Evolutionary conservation across 2,329 filamentous ascomycete species (phyloP), one percentile per base, ranked within the genome.

Genomic region (Ophiostoma montium): DNA sequence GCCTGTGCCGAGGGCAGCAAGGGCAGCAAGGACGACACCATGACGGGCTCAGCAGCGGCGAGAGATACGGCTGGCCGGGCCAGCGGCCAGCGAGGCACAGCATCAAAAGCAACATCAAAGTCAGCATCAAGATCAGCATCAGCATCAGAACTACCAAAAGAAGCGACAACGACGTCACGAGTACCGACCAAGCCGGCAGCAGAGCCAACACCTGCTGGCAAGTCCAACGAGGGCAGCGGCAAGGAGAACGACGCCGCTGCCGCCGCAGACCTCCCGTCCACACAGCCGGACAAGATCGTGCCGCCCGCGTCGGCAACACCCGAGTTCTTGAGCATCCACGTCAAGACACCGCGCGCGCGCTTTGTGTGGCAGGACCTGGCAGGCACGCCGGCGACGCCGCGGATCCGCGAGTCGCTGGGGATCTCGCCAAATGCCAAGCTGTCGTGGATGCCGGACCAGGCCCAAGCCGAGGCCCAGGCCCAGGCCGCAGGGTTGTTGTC

Each of bases 361-460:
- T 60, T 80, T 48, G 70, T 72, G 42, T 76, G 79, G 70, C 70
- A 73, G 49, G 77, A 82, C 55, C 64, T 82, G 36, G 68, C 78
- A 54, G 72, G 71, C 51, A 66, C 66, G 48, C 60, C 61, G 21
- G 64, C 67, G 23, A 50, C 50, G 5, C 50, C 54, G 12, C 52
- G 50, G 32, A 58, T 62, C 16, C 61, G 63, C 33, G 69, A 74
- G 46, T 64, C 71, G 12, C 66, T 72, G 13, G 60, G 70, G 15
- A 61, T 65, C 27, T 81, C 78, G 12, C 80, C 80, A 3, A 74
- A 74, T 54, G 79, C 82, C 46, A 71, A 71, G 48, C 67, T 84
- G 23, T 65, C 74, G 27, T 84, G 80, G 80, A 70, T 78, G 54
- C 72, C 70, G 50, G 69, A 67, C 52, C 65, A 69, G 51, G 65